These are phyloP conservation scores for Actinidia chinensis DNA, from an alignment of 179 eudicot genomes.

Conservation along the genomic window DNA sequence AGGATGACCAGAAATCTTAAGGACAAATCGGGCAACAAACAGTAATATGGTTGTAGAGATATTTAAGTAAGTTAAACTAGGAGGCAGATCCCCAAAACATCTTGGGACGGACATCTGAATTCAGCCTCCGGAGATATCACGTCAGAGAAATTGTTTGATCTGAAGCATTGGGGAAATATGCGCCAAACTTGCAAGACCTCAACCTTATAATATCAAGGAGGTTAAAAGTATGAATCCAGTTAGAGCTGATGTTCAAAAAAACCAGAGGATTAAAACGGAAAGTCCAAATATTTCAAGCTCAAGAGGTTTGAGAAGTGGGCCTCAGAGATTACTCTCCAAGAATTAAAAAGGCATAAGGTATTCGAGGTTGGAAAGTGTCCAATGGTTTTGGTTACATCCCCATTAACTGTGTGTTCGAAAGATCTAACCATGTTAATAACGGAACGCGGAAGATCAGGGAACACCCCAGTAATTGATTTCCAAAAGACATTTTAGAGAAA, in stretches of 20 bases:
- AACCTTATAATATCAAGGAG: background rate
- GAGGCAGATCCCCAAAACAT: constrained; percentile 13
- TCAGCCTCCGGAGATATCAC: constrained; percentile 36
- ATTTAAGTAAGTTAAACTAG: background rate
- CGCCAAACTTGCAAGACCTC: constrained; percentile 31
- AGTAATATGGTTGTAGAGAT: constrained; percentile 21
- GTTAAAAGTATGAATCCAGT: constrained; percentile 37
- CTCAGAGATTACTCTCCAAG: background rate
- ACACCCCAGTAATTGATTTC: background rate
- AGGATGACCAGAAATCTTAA: too few relatives aligned
- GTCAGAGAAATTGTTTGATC: background rate
- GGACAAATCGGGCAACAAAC: constrained; percentile 7
- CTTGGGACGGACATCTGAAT: constrained; percentile 31
- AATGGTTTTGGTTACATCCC: background rate
- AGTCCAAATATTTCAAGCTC: background rate
- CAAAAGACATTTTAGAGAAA: too few relatives aligned
- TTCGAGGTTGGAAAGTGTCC: constrained; percentile 11
- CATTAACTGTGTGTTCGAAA: constrained; percentile 7
- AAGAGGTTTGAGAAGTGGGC: constrained; percentile 15
- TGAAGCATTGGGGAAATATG: constrained; percentile 41
- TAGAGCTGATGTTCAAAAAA: constrained; percentile 11
- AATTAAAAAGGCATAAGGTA: background rate
- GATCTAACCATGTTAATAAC: background rate
- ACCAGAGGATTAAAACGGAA: constrained; percentile 11
- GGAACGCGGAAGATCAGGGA: background rate